These are phyloP conservation scores for Colletotrichum navitas DNA, from an alignment of 2,329 filamentous ascomycete species.

Conservation along the genomic window DNA sequence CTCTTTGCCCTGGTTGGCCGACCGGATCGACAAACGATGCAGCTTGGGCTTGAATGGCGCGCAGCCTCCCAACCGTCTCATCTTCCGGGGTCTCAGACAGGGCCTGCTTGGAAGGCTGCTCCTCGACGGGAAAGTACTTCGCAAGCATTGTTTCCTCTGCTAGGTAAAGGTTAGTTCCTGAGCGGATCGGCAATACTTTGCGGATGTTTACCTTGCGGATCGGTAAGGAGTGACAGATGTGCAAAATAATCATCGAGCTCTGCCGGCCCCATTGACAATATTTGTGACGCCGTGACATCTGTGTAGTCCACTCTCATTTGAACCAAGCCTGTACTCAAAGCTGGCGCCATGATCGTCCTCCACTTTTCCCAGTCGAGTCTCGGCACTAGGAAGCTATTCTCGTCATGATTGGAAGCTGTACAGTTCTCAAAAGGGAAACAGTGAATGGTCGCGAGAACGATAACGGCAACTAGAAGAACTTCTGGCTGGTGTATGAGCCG, in stretches of 20 bases:
- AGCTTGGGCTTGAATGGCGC: slow-evolving; percentile 26
- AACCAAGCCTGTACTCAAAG: slow-evolving; percentile 45
- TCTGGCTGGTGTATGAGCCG: slow-evolving; percentile 77
- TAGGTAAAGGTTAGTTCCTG: slow-evolving; percentile 12
- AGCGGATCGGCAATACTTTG: slow-evolving; percentile 45
- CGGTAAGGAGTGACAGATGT: slow-evolving; percentile 50
- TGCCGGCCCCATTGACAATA: slow-evolving; percentile 70
- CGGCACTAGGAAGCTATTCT: slow-evolving; percentile 56
- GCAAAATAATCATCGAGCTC: slow-evolving; percentile 76
- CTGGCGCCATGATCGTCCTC: slow-evolving; percentile 62
- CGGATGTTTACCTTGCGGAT: slow-evolving; percentile 52
- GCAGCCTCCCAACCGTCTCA: slow-evolving; percentile 44
- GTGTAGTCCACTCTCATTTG: slow-evolving; percentile 57
- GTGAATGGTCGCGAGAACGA: slow-evolving; percentile 84
- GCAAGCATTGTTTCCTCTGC: slow-evolving; percentile 41
- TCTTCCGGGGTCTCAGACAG: slow-evolving; percentile 45
- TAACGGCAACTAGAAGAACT: slow-evolving; percentile 75
- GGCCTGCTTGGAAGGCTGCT: slow-evolving; percentile 41
- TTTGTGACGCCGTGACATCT: slow-evolving; percentile 70
- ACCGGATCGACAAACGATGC: slow-evolving; percentile 15
- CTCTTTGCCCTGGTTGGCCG: neutral
- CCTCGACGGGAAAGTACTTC: slow-evolving; percentile 53
- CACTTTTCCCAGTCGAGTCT: slow-evolving; percentile 80
- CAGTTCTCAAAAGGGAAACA: slow-evolving; percentile 79
- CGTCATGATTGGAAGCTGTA: slow-evolving; percentile 61